phyloP scores from a whole-genome alignment of 2,329 filamentous ascomycete genomes.

The Macrophomina phaseolina region DNA sequence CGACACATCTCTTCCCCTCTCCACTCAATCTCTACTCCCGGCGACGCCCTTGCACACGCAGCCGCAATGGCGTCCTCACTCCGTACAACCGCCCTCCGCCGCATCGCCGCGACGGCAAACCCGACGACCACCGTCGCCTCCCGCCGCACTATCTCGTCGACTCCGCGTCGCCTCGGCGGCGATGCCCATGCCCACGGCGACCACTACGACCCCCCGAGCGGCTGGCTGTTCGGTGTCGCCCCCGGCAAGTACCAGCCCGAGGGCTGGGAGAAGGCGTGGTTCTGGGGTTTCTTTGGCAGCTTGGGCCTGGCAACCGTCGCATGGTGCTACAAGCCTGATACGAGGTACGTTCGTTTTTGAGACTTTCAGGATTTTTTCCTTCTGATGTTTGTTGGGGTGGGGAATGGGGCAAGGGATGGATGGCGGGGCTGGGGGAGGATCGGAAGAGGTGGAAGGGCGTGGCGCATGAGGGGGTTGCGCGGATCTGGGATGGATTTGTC shows the following conservation, averaged over 20 bases:
- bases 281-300: slow-evolving; percentile 83
- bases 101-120: background rate
- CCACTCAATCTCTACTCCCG: background rate
- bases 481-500: background rate
- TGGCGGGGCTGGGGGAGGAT: background rate
- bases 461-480: no score
- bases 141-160: slow-evolving; percentile 14
- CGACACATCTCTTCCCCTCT: background rate
- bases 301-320: slow-evolving; percentile 75
- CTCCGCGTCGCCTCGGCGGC: slow-evolving; percentile 17
- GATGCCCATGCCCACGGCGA: slow-evolving; percentile 55
- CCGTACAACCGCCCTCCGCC: slow-evolving; percentile 6
- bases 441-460: background rate
- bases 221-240: slow-evolving; percentile 93
- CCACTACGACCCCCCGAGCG: slow-evolving; percentile 85
- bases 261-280: slow-evolving; percentile 90
- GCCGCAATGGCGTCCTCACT: slow-evolving; percentile 21
- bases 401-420: background rate
- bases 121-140: background rate
- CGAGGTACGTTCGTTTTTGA: slow-evolving; percentile 73
- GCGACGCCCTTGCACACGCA: no score
- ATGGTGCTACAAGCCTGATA: slow-evolving; percentile 97
- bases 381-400: background rate
- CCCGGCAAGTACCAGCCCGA: slow-evolving; percentile 94
- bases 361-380: background rate